These are phyloP conservation scores for Geum urbanum DNA, from an alignment of 306 rosid genomes.

Conservation along the genomic window DNA sequence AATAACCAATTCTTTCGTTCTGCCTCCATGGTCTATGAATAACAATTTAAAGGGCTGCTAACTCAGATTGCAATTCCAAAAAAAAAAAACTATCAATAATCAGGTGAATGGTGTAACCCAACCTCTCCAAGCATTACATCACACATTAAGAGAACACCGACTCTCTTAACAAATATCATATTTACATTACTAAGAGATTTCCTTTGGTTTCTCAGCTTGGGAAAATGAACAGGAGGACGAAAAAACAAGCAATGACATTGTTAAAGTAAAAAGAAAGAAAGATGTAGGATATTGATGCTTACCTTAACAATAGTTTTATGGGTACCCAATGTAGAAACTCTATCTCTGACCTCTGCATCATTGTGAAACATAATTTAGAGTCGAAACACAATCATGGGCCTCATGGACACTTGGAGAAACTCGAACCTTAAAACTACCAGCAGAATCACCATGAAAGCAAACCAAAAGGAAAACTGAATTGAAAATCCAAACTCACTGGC, in stretches of 20 bases:
- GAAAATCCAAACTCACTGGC: constrained; percentile 23
- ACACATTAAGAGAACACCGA: background rate
- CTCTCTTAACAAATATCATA: background rate
- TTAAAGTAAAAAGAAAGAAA: background rate
- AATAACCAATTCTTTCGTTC: background rate
- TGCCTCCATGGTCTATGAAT: background rate
- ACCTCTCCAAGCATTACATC: background rate
- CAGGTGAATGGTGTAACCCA: background rate
- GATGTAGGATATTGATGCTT: constrained; percentile 2
- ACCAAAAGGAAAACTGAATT: background rate
- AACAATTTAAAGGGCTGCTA: background rate
- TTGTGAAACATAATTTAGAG: background rate
- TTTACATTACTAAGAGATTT: background rate
- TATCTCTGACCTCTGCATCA: constrained; percentile 64
- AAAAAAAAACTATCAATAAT: background rate
- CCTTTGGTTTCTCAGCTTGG: background rate
- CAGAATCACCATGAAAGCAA: background rate
- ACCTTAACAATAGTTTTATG: constrained; percentile 70
- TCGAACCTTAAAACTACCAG: too few relatives aligned
- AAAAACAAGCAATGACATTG: background rate
- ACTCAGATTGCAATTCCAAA: background rate
- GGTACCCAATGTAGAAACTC: constrained; percentile 49
- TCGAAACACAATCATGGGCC: background rate
- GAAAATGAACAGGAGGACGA: too few relatives aligned
- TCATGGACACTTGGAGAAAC: background rate